Evolutionary conservation across 306 rosid species (phyloP), one percentile per base, ranked within the genome.

Genomic region (Castanopsis chinensis): DNA sequence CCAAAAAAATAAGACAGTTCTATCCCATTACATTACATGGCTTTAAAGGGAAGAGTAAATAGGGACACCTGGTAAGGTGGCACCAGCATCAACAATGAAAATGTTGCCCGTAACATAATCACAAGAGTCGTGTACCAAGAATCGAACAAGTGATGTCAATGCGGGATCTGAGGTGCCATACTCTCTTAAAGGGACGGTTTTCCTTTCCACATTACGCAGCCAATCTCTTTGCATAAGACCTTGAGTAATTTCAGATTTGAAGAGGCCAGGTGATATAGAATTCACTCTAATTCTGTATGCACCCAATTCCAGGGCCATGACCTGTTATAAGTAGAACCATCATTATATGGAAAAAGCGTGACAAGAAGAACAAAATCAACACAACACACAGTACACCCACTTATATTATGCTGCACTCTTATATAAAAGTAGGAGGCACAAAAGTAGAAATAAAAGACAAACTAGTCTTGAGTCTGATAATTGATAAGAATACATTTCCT

Each of bases 221-320:
- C 98, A 93, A 75, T 87, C 83, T 73, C 87, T 88, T 60, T 91
- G 23, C 85, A 88, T 73, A 21, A 93, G 89, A 7, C 54, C 81
- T 27, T 90, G 84, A 1, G 93, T 91, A 49, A 93, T 91, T 85
- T 93, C 97, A 6, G 97, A 93, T 83, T 79, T 91, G 81, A 91
- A 93, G 23, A 93, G 86, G 37, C 93, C 94, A 1, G 94, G 97
- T 2, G 90, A 84, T 85, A 90, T 89, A 14, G 92, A 83, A 69
- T 93, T 93, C 81, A 91, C 95, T 85, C 91, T 93, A 64, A 93
- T 90, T 52, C 89, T 90, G 80, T 91, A 56, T 19, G 7, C 79
- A 10, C 98, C 97, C 76, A 93, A 72, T 81, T 93, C 97, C 79
- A 91, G 0, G 55, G 97, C 98, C 98, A 93, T 89, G 14, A 85